Conservation (phyloP, 345 rosid species). For the thale cress (Arabidopsis thaliana) region TAIR10.1 NC_003074.8:5556001-5556500, state of each 20-base stretch:
- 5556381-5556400: slow-evolving; percentile 1
- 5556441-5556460: slow-evolving; percentile 4
- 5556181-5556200: neutral
- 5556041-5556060: neutral
- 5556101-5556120: neutral
- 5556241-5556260: neutral
- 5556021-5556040: neutral
- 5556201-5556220: neutral
- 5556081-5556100: neutral
- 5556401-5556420: slow-evolving; percentile 10
- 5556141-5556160: neutral
- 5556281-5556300: neutral
- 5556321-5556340: slow-evolving; percentile 2
- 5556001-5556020: neutral
- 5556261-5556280: slow-evolving; percentile 4
- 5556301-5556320: neutral
- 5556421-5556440: slow-evolving; percentile 25
- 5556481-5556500: neutral
- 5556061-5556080: neutral
- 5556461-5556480: neutral
- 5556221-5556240: neutral
- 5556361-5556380: neutral
- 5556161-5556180: slow-evolving; percentile 3
- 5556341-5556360: slow-evolving; percentile 6
- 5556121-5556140: neutral